Evolutionary conservation across 345 rosid species (phyloP).

Genomic region (Eutrema heterophyllum): DNA sequence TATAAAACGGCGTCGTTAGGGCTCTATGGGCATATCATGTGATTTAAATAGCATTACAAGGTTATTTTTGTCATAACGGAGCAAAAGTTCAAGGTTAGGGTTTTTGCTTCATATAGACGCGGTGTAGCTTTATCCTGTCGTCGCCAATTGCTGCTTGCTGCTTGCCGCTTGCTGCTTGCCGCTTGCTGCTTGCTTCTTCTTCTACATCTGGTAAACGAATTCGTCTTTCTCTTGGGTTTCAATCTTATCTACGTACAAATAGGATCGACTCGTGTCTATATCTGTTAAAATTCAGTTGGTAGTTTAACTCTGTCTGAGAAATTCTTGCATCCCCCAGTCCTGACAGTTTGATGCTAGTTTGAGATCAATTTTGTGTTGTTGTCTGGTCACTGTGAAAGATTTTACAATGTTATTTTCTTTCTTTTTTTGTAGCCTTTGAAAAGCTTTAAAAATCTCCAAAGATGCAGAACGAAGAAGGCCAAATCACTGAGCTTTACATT

Average conservation of each 20-base stretch:
- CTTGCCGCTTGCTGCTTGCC: neutral
- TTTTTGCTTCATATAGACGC: neutral
- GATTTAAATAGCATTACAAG: neutral
- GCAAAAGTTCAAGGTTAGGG: neutral
- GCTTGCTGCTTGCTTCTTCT: neutral
- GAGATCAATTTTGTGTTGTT: neutral
- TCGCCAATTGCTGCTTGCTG: neutral
- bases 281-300: neutral
- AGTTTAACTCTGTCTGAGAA: neutral
- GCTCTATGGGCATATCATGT: neutral
- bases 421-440: neutral
- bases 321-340: neutral
- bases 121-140: neutral
- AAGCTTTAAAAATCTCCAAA: slow-evolving; percentile 21
- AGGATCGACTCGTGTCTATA: neutral
- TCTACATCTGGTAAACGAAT: neutral
- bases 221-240: neutral
- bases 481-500: slow-evolving; percentile 71
- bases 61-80: neutral
- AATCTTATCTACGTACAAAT: too few relatives aligned
- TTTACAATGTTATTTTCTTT: neutral
- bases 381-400: neutral
- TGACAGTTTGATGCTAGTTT: neutral
- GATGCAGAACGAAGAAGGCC: slow-evolving; percentile 92
- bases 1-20: neutral